These are phyloP conservation scores for Coprinopsis cinerea DNA, from an alignment of 768 basidiomycete species.

Conservation along the genomic window DNA sequence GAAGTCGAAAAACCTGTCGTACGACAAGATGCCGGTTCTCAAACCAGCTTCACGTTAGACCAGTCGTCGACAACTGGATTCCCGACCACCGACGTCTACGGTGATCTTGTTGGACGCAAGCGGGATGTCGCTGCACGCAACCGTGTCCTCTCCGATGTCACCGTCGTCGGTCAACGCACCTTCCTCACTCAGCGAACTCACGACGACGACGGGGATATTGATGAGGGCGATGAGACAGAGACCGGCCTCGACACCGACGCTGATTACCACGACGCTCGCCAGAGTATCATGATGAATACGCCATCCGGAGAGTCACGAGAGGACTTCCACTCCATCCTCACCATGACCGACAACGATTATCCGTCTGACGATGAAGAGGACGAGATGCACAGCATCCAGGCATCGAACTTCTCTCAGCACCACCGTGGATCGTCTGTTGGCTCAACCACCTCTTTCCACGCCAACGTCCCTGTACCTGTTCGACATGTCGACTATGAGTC, in stretches of 20 bases:
- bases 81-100: slow-evolving; percentile 4
- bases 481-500: slow-evolving; percentile 43
- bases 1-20: slow-evolving; percentile 4
- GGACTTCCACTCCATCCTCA: slow-evolving; percentile 74
- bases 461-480: slow-evolving; percentile 15
- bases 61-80: not conserved
- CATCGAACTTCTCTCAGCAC: slow-evolving; percentile 35
- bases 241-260: slow-evolving; percentile 68
- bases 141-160: slow-evolving; percentile 27
- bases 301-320: slow-evolving; percentile 52
- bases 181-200: slow-evolving; percentile 26
- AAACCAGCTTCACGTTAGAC: not conserved
- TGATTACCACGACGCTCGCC: slow-evolving; percentile 76
- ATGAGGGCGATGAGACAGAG: slow-evolving; percentile 42
- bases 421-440: slow-evolving; percentile 18
- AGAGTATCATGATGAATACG: slow-evolving; percentile 62
- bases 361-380: slow-evolving; percentile 47
- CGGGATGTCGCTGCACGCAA: slow-evolving; percentile 35
- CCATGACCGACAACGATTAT: slow-evolving; percentile 64
- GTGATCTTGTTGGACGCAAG: slow-evolving; percentile 22
- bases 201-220: slow-evolving; percentile 20
- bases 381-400: slow-evolving; percentile 74
- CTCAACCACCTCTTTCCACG: slow-evolving; percentile 30
- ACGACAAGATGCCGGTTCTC: not conserved
- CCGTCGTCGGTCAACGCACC: slow-evolving; percentile 27